phyloP scores from a whole-genome alignment of 345 rosid species.

The Aquilaria malaccensis region DNA sequence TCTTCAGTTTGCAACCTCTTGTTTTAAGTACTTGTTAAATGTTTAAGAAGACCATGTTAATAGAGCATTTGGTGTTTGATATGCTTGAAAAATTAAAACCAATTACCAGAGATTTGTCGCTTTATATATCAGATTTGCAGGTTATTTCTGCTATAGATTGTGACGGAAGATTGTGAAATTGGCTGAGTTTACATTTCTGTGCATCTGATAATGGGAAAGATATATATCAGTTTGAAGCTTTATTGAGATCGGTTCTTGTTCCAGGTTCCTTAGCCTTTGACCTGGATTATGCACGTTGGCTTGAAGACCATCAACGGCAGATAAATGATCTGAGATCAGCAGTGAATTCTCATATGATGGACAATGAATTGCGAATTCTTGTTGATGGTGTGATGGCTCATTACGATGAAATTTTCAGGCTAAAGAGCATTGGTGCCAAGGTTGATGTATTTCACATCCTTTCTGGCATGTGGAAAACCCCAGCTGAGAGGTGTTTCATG shows the following conservation, averaged over 20 bases:
- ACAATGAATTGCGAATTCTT: conserved; percentile 54
- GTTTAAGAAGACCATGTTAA: not conserved
- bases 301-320: conserved; percentile 78
- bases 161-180: too few relatives aligned
- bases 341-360: conserved; percentile 51
- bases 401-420: conserved; percentile 63
- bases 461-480: conserved; percentile 97
- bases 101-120: not conserved
- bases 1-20: not conserved
- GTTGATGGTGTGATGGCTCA: conserved; percentile 81
- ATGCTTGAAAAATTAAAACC: too few relatives aligned
- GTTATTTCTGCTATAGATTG: too few relatives aligned
- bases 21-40: not conserved
- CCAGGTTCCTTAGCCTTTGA: conserved; percentile 76
- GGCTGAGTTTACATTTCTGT: too few relatives aligned
- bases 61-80: too few relatives aligned
- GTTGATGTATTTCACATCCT: conserved; percentile 92
- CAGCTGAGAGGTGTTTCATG: conserved; percentile 91
- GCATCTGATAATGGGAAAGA: not conserved
- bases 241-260: conserved; percentile 12
- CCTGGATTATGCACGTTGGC: conserved; percentile 75
- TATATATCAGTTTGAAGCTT: not conserved
- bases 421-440: conserved; percentile 67
- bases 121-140: too few relatives aligned
- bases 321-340: conserved; percentile 70